phyloP scores from a whole-genome alignment of 345 rosid species.

The Punica granatum region DNA sequence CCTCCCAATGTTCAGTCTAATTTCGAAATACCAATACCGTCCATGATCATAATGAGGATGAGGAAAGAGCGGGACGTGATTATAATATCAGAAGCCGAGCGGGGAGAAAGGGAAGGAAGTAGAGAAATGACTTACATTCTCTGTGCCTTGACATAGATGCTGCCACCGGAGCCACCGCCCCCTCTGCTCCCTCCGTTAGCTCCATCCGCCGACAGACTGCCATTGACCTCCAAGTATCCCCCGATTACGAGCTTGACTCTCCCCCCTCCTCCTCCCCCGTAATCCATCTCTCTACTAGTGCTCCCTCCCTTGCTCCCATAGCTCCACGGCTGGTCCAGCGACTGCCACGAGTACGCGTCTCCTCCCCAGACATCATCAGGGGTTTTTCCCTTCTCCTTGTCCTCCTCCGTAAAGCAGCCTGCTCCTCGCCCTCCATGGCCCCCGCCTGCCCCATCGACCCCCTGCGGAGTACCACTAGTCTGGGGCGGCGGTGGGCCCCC shows the following conservation, averaged over 20 bases:
- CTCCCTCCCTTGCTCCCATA: constrained; percentile 87
- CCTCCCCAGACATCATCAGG: constrained; percentile 99
- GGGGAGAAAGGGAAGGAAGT: constrained; percentile 10
- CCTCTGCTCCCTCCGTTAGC: constrained; percentile 80
- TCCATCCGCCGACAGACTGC: constrained; percentile 73
- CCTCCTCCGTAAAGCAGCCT: constrained; percentile 49
- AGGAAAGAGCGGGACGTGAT: not conserved
- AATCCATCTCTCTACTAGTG: constrained; percentile 74
- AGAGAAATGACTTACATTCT: constrained; percentile 60
- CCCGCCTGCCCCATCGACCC: constrained; percentile 85
- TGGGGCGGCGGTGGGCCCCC: constrained; percentile 84
- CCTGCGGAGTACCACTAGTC: constrained; percentile 96
- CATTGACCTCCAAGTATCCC: constrained; percentile 52
- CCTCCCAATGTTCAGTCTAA: not conserved
- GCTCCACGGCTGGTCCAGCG: constrained; percentile 67
- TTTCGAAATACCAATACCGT: not conserved
- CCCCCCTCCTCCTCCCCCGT: constrained; percentile 96
- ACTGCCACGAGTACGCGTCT: constrained; percentile 91
- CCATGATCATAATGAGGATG: not conserved
- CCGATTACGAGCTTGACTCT: constrained; percentile 45
- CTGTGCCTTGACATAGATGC: constrained; percentile 57
- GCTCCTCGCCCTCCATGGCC: constrained; percentile 99
- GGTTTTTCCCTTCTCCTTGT: constrained; percentile 50
- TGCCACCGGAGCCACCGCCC: constrained; percentile 98
- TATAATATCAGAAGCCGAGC: constrained; percentile 1